These are phyloP conservation scores for Pilatotrama ljubarskyi DNA, from an alignment of 768 basidiomycete genomes.

Conservation along the genomic window DNA sequence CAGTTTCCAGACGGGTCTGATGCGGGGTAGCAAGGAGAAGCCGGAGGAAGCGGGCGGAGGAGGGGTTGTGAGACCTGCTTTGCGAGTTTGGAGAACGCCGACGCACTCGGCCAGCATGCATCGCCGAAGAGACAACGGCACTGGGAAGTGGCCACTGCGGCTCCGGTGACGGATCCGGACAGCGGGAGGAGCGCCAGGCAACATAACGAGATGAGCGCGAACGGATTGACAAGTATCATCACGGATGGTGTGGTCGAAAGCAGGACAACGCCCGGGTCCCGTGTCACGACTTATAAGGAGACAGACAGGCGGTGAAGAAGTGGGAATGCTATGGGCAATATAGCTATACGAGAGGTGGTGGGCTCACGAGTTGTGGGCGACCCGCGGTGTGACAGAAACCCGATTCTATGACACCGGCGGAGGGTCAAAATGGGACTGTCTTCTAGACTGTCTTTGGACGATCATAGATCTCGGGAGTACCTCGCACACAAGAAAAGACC, in stretches of 20 bases:
- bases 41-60: constrained; percentile 42
- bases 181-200: neutral
- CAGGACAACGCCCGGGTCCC: no score
- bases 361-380: neutral
- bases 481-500: no score
- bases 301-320: neutral
- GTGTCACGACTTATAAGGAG: no score
- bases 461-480: no score
- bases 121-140: constrained; percentile 35
- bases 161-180: neutral
- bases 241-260: neutral
- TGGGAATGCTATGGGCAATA: neutral
- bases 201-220: neutral
- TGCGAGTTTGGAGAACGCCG: constrained; percentile 36
- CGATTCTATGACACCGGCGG: no score
- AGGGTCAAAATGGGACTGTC: no score
- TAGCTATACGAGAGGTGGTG: neutral
- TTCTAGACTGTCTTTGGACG: no score
- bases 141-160: neutral
- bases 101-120: constrained; percentile 44
- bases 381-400: neutral
- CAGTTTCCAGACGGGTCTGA: constrained; percentile 39
- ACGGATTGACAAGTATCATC: neutral
- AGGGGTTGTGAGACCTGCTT: constrained; percentile 45
- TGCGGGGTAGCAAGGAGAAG: constrained; percentile 43